Evolutionary conservation across 495 filamentous ascomycete genomes (phyloP).

Genomic region (Aspergillus asperescens): DNA sequence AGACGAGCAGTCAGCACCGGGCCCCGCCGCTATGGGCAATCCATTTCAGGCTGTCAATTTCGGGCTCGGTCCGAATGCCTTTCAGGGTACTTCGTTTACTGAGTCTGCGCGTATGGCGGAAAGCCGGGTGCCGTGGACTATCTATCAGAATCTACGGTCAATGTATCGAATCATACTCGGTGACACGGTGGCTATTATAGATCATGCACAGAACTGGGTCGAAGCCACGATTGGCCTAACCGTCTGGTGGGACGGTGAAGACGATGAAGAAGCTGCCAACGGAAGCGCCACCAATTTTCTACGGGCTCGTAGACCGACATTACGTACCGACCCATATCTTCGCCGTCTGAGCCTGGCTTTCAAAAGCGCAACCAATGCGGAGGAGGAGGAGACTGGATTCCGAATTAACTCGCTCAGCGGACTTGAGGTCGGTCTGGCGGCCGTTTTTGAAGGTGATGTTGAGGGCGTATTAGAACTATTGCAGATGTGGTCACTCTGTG

Average conservation of each 20-base stretch:
- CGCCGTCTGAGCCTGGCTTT: conserved; percentile 49
- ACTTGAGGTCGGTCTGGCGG: conserved; percentile 73
- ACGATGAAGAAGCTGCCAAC: conserved; percentile 33
- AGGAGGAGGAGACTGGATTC: conserved; percentile 47
- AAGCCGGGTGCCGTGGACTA: conserved; percentile 77
- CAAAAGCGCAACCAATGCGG: conserved; percentile 41
- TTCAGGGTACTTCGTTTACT: conserved; percentile 39
- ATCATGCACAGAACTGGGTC: conserved; percentile 72
- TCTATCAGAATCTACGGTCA: conserved; percentile 71
- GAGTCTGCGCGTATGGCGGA: conserved; percentile 68
- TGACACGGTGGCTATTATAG: conserved; percentile 60
- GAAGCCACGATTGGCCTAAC: conserved; percentile 77
- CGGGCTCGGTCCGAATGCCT: conserved; percentile 36
- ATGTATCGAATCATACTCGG: conserved; percentile 75
- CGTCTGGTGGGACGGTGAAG: conserved; percentile 83
- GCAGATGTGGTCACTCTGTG: conserved; percentile 67
- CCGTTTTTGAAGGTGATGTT: conserved; percentile 69
- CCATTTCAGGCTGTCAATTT: conserved; percentile 51
- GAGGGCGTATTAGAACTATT: conserved; percentile 69
- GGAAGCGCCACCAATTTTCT: conserved; percentile 25
- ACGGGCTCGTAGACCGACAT: conserved; percentile 24
- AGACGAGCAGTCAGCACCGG: conserved; percentile 40
- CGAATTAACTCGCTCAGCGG: conserved; percentile 64
- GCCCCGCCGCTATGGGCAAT: conserved; percentile 28
- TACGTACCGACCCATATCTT: conserved; percentile 46